A percentile compares a stretch with the other conserved stretches of the same genome.
phyloP scores from a whole-genome alignment of 305 asterid species.

The Ajuga reptans region DNA sequence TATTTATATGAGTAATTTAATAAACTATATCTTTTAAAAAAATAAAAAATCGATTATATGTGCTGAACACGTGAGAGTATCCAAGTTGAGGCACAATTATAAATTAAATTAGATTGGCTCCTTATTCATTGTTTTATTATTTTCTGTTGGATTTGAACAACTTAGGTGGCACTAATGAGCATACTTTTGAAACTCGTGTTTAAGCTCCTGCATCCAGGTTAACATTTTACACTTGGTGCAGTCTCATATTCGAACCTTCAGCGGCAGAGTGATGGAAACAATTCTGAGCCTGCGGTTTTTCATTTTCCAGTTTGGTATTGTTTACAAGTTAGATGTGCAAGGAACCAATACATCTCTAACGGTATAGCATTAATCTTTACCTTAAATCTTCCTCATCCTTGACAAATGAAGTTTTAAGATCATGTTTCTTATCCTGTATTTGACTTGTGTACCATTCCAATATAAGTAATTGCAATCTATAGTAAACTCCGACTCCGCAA shows the following conservation, averaged over 20 bases:
- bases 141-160: neutral
- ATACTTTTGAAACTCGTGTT: slow-evolving; percentile 12
- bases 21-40: neutral
- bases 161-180: neutral
- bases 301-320: slow-evolving; percentile 85
- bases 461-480: neutral
- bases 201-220: slow-evolving; percentile 11
- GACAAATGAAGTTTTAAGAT: neutral
- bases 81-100: neutral
- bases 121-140: neutral
- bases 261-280: slow-evolving; percentile 92
- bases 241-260: slow-evolving; percentile 84
- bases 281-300: slow-evolving; percentile 83
- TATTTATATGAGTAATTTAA: neutral
- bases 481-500: too few relatives aligned
- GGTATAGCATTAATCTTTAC: slow-evolving; percentile 35
- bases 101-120: neutral
- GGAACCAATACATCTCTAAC: slow-evolving; percentile 64
- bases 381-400: neutral
- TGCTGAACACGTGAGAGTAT: neutral
- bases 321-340: slow-evolving; percentile 72
- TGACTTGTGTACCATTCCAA: too few relatives aligned
- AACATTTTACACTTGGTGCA: slow-evolving; percentile 37
- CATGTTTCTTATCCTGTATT: neutral
- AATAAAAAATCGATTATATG: neutral